phyloP scores from a whole-genome alignment of 1,139 yeast species.

The Candida buenavistaensis region DNA sequence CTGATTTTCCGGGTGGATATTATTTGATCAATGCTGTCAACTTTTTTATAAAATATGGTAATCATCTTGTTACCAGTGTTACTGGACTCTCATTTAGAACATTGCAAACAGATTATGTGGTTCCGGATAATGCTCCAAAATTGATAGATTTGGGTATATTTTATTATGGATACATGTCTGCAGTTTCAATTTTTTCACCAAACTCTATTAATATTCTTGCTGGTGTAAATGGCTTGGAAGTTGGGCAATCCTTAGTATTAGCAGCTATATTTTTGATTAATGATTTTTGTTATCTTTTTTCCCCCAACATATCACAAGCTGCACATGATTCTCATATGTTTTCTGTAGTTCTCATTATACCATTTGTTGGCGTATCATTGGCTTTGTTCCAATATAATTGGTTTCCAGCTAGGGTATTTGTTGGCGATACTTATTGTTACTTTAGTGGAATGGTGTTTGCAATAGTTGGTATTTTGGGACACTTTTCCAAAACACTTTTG shows the following conservation, averaged over 20 bases:
- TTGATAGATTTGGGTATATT: conserved; percentile 74
- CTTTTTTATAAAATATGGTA: conserved; percentile 28
- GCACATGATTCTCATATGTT: conserved; percentile 83
- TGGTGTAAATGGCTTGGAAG: conserved; percentile 94
- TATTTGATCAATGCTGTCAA: conserved; percentile 20
- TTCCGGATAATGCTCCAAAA: conserved; percentile 32
- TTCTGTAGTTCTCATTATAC: conserved; percentile 76
- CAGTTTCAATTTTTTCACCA: conserved; percentile 91
- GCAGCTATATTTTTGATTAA: conserved; percentile 70
- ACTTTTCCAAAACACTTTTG: conserved; percentile 88
- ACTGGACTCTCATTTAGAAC: conserved; percentile 45
- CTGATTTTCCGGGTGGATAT: conserved; percentile 30
- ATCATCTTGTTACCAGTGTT: conserved; percentile 30
- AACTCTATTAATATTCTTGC: conserved; percentile 96
- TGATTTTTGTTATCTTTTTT: conserved; percentile 68
- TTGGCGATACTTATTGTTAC: conserved; percentile 97
- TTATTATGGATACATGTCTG: conserved; percentile 87
- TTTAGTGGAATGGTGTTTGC: conserved; percentile 99
- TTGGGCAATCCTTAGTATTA: conserved; percentile 86
- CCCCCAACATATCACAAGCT: conserved; percentile 42
- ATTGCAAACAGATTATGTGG: conserved; percentile 32
- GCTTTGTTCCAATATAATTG: conserved; percentile 79
- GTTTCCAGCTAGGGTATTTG: conserved; percentile 92
- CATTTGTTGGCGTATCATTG: conserved; percentile 81
- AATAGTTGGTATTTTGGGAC: conserved; percentile 93